A percentile compares a stretch with the other conserved stretches of the same genome.
phyloP scores from a whole-genome alignment of 305 asterid species.

The Ilex paraguariensis region DNA sequence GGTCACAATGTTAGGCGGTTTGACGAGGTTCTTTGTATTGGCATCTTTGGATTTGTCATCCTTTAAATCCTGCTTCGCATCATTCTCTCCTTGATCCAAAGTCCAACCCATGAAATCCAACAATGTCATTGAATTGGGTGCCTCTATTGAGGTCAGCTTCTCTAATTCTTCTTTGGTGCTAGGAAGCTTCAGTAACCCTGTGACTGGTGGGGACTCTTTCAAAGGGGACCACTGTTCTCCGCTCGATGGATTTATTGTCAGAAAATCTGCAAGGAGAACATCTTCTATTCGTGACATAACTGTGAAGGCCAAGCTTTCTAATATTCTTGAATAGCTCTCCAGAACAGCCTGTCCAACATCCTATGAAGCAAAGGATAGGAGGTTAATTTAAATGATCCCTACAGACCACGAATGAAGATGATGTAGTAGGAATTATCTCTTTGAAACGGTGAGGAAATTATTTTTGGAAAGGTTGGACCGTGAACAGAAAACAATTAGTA shows the following conservation, averaged over 20 bases:
- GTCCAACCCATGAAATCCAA: conserved; percentile 66
- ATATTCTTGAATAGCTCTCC: conserved; percentile 92
- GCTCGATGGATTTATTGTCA: conserved; percentile 27
- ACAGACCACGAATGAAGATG: background rate
- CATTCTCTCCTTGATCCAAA: conserved; percentile 33
- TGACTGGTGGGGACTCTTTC: conserved; percentile 14
- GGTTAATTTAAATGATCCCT: background rate
- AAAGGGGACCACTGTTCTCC: conserved; percentile 18
- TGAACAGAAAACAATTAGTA: background rate
- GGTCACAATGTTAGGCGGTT: conserved; percentile 32
- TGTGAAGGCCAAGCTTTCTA: conserved; percentile 79
- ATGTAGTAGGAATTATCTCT: background rate
- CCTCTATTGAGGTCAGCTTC: conserved; percentile 23
- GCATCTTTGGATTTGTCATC: conserved; percentile 17
- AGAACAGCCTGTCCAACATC: conserved; percentile 90
- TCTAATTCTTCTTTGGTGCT: conserved; percentile 32
- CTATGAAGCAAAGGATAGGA: conserved; percentile 17
- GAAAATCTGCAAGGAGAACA: conserved; percentile 55
- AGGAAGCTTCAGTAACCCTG: conserved; percentile 10
- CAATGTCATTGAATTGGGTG: conserved; percentile 47
- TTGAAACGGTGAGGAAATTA: no score
- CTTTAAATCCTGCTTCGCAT: conserved; percentile 28
- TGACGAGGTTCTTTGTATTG: conserved; percentile 14
- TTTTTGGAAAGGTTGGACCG: no score
- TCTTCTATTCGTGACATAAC: conserved; percentile 82